Evolutionary conservation across 768 basidiomycete species (phyloP).

Genomic region (Pisolithus albus): DNA sequence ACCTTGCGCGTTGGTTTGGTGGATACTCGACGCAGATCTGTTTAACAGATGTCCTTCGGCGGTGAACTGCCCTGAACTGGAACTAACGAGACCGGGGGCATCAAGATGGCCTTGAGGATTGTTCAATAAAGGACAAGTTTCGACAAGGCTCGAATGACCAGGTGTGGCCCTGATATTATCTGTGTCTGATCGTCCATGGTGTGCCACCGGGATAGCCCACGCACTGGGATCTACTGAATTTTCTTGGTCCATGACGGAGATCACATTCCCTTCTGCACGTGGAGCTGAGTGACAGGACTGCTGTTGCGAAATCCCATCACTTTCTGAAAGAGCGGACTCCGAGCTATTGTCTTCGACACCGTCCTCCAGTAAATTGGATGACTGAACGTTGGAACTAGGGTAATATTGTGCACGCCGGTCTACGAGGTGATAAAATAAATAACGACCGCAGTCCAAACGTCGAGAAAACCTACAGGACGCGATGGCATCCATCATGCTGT

Average conservation of each 20-base stretch:
- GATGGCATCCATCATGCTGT: conserved; percentile 49
- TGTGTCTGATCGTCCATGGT: too few species aligned
- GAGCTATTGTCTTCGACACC: conserved; percentile 34
- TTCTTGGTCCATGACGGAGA: conserved; percentile 1
- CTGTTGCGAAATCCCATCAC: conserved; percentile 10
- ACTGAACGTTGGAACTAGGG: conserved; percentile 52
- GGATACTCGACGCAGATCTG: too few species aligned
- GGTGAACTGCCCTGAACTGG: too few species aligned
- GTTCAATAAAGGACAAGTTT: too few species aligned
- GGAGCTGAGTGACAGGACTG: not conserved
- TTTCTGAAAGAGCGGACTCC: conserved; percentile 10
- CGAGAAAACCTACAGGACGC: conserved; percentile 44
- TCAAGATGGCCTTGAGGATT: too few species aligned
- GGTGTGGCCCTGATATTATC: too few species aligned
- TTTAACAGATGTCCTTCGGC: too few species aligned
- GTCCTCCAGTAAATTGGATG: conserved; percentile 35
- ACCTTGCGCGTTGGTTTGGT: too few species aligned
- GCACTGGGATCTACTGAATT: conserved; percentile 1
- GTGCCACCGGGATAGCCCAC: not conserved
- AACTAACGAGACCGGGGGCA: too few species aligned
- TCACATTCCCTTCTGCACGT: not conserved
- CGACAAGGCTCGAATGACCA: too few species aligned
- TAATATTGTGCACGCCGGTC: conserved; percentile 67
- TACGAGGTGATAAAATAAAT: conserved; percentile 21
- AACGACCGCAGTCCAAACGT: not conserved